These are phyloP conservation scores for Pseudogymnoascus sp. DNA, from an alignment of 2,329 filamentous ascomycete species.

Conservation along the genomic window DNA sequence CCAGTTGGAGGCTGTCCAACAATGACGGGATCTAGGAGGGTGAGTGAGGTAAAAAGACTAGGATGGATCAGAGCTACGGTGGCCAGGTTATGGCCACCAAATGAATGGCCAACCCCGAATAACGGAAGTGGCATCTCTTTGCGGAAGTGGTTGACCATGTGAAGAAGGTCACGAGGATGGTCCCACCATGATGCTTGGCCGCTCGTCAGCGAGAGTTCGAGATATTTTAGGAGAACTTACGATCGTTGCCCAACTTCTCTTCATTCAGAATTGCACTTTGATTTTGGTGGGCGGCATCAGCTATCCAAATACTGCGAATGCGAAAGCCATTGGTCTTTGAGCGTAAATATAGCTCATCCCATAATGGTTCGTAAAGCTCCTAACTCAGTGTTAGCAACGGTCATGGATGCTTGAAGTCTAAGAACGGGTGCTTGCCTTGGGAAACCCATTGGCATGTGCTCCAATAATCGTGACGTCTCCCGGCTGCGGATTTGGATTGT, in stretches of 20 bases:
- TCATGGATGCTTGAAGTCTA: conserved; percentile 1
- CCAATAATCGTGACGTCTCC: conserved; percentile 81
- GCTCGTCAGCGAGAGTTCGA: conserved; percentile 13
- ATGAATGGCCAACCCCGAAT: conserved; percentile 80
- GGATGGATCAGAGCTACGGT: conserved; percentile 71
- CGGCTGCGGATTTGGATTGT: conserved; percentile 57
- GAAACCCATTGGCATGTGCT: conserved; percentile 85
- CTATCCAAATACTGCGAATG: conserved; percentile 81
- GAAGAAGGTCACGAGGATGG: conserved; percentile 72
- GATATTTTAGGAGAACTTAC: conserved; percentile 38
- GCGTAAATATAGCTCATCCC: conserved; percentile 66
- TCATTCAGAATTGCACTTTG: conserved; percentile 72
- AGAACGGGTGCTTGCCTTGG: conserved; percentile 52
- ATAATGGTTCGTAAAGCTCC: conserved; percentile 89
- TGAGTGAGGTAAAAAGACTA: conserved; percentile 63
- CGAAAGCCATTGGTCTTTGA: conserved; percentile 52
- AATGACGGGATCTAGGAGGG: conserved; percentile 82
- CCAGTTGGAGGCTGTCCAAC: conserved; percentile 37
- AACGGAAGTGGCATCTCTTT: conserved; percentile 69
- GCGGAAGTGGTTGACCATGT: conserved; percentile 79
- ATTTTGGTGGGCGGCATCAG: conserved; percentile 81
- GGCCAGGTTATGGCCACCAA: conserved; percentile 68
- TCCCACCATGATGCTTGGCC: conserved; percentile 72
- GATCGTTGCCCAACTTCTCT: conserved; percentile 69
- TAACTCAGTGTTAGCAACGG: conserved; percentile 28